Evolutionary conservation across 179 eudicot genomes (phyloP), one percentile per base, ranked within the genome.

Genomic region (Beta macrorhiza): DNA sequence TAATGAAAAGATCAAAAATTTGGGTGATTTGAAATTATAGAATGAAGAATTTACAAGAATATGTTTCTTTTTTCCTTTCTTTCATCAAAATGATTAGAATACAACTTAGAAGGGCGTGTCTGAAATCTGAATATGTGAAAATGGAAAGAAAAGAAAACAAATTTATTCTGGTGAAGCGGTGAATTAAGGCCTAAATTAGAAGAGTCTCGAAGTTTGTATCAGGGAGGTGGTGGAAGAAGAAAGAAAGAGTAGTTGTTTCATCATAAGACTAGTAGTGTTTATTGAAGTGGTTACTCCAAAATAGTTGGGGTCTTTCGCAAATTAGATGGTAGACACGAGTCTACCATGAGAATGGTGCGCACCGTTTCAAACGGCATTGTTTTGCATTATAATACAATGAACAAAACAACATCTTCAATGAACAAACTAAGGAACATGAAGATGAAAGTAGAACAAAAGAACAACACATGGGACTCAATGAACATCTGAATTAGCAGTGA

Each of bases 181-280:
- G 25, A 20, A 20, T 19, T 17, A 10, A 62, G 29, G 51, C 2
- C 13, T 37, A 14, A 3, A 58, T 15, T 6, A 69, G 73, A 69
- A 69, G 73, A 42, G 15, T 69, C 73, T 69, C 20, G 72, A 67
- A 67, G 72, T 14, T 37, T 67, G 72, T 19, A 37, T 67, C 1
- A 5, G 15, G 13, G 16, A 3, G n/a, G 42, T 64, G 37, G 68
- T 64, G 45, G 70, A 67, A 29, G 45, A 65, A 11, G 70, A 44
- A 4, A 65, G 17, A 65, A 29, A 29, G 53, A 49, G 53, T 7
- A 0, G 42, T 37, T 37, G 42, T 37, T 37, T 37, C 42, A 37
- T 37, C 25, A 25, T 25, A 25, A 25, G 25, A 37, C 2, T 2
- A 37, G 42, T 49, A 49, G 53, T 49, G 7, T 7, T 49, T 3